Conservation (phyloP, 2,329 filamentous ascomycete genomes). For the Colletotrichum eremochloae region DNA sequence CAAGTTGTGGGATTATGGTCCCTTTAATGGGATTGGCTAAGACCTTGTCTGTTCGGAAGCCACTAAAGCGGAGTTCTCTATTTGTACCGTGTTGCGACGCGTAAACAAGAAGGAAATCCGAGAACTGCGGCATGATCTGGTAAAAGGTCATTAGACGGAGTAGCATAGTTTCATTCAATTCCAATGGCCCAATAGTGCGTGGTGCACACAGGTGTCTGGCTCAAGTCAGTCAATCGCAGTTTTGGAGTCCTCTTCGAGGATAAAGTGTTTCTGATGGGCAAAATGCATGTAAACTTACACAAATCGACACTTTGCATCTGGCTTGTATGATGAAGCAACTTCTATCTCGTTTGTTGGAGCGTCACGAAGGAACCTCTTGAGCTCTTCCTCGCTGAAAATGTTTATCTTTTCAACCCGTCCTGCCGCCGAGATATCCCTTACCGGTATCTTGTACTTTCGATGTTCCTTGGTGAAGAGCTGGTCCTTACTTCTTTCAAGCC, state of each 20-base stretch:
- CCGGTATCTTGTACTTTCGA: neutral
- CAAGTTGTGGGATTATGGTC: conserved; percentile 44
- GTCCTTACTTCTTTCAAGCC: neutral
- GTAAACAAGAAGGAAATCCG: conserved; percentile 56
- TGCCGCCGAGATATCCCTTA: neutral
- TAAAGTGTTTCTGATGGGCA: neutral
- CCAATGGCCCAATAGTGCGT: neutral
- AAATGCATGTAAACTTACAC: neutral
- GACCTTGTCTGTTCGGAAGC: conserved; percentile 51
- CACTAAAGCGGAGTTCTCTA: conserved; percentile 52
- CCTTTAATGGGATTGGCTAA: conserved; percentile 42
- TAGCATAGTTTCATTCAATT: conserved; percentile 32
- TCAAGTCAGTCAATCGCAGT: neutral
- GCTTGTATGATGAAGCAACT: neutral
- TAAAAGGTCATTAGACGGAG: conserved; percentile 47
- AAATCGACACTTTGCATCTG: conserved; percentile 11
- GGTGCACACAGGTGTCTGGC: neutral
- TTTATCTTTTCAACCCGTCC: neutral
- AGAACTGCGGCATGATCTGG: conserved; percentile 56
- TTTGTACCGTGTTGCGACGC: conserved; percentile 47
- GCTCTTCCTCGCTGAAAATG: neutral
- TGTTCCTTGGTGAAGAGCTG: neutral
- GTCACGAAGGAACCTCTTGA: neutral
- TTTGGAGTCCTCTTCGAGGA: too few species aligned
- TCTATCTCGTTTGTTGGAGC: neutral